Evolutionary conservation across 2,329 filamentous ascomycete species (phyloP), one percentile per base, ranked within the genome.

Genomic region (Trichoderma atroviride): DNA sequence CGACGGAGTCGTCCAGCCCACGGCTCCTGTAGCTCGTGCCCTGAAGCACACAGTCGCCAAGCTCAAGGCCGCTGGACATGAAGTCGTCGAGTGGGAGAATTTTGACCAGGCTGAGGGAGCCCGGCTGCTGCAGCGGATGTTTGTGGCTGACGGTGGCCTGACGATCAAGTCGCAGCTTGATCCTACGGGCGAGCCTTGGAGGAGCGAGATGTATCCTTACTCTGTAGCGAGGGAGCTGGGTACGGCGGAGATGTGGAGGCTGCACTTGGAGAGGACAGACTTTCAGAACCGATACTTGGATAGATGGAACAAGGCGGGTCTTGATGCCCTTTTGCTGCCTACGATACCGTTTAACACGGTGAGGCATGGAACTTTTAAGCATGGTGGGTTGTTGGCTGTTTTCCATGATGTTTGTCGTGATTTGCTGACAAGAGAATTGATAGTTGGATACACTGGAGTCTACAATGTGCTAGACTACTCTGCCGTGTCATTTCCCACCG

Each of bases 251-350:
- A 82, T 85, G 78, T 86, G 84, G 84, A 78, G 79, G 72, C 72
- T 86, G 57, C 83, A 85, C 29, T 60, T 80, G 1, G 82, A 86
- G 69, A 78, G 84, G 9, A 78, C 80, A 0, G 81, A 76, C 0
- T 85, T 80, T 71, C 83, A 85, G 76, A 83, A 83, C 71, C 75
- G 76, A 11, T 84, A 85, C 62, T 76, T 85, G 0, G 81, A 84
- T 52, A 78, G 81, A 2, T 85, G 83, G 84, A 80, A 80, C 40
- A 75, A 74, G 58, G 80, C 81, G 0, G 82, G 81, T 1, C 84
- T 90, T 9, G 90, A 92, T 74, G 88, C 88, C 1, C 83, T 92
- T 10, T 76, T 92, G 1, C 87, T 86, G 62, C 89, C 90, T 0
- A 84, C 82, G 0, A 83, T 81, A 37, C 81, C 83, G 0, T 85